A percentile compares a stretch with the other conserved stretches of the same genome.
phyloP scores from a whole-genome alignment of 2,329 filamentous ascomycete genomes.

The Colletotrichum neosansevieriae region DNA sequence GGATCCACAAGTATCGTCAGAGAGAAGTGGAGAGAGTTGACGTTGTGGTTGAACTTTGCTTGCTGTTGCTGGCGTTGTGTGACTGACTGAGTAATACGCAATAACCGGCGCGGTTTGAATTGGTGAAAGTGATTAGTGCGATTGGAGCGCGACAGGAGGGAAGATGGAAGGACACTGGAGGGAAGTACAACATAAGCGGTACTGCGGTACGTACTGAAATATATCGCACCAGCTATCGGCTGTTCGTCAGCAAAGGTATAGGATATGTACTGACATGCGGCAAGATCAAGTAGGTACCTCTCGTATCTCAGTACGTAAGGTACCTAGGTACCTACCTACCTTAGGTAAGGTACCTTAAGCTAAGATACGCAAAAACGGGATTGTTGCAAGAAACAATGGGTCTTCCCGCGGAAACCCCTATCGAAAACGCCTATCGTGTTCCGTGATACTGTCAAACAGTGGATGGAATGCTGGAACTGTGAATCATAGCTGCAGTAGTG shows the following conservation, averaged over 20 bases:
- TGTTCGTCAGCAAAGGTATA: too few species aligned
- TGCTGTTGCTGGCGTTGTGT: not conserved
- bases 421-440: conserved; percentile 12
- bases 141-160: not conserved
- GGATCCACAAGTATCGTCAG: conserved; percentile 36
- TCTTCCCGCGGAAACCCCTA: conserved; percentile 22
- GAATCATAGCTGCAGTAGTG: not conserved
- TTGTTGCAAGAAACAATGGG: conserved; percentile 16
- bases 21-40: conserved; percentile 33
- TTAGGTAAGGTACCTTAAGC: too few species aligned
- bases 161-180: not conserved
- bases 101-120: not conserved
- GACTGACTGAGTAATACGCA: not conserved
- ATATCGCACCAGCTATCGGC: too few species aligned
- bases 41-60: conserved; percentile 23
- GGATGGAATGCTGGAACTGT: not conserved
- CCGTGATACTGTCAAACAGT: not conserved
- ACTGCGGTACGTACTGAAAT: not conserved
- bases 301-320: too few species aligned
- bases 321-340: too few species aligned
- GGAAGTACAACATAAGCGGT: not conserved
- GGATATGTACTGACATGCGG: too few species aligned
- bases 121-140: too few species aligned
- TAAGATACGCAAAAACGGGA: not conserved
- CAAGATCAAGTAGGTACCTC: too few species aligned